Base-by-base conservation (phyloP, 768 basidiomycete genomes). In the Strobilomyces confusus region DNA sequence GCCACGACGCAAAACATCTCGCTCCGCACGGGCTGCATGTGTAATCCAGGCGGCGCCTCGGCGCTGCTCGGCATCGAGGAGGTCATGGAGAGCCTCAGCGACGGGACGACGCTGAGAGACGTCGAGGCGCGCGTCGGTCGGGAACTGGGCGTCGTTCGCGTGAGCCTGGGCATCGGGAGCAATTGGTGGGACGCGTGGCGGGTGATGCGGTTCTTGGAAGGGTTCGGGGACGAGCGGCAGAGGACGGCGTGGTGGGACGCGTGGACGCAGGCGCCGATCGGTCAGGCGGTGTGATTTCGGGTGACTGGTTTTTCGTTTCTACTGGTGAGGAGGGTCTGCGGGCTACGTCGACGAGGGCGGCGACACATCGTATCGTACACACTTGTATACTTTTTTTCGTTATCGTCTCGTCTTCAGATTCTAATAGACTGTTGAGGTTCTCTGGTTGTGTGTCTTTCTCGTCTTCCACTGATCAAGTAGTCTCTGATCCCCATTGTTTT, bases 1-100 rank as follows among this genome's bases (percentile, higher is more conserved):
- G 87, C 89, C 14, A 76, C 83, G 17, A 73, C 69, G 48, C 76
- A 79, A 57, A 80, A 77, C 47, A 84, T 92, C 52, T 90, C 89
- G 17, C 70, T 92, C 30, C 83, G 90, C 40, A 89, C 89, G 3
- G 90, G 90, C 0, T 93, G 90, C 67, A 85, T 92, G 81, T 93
- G 91, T 64, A 93, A 92, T 58, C 88, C 90, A 15, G 91, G 91
- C 11, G 90, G 83, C 17, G 87, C 89, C 0, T 82, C 87, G 1
- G 80, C 86, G 5, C 70, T 92, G 15, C 76, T 91, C 5, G 84
- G 83, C 0, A 78, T 90, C 29, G 71, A 82, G 53, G 74, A 78
- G 19, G 76, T 83, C 52, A 91, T 90, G 88, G 71, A 74, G 6
- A 70, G 66, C 14, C 75, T 90, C 0, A 81, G 76, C 56, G 71